Percentiles rank a stretch among this genome's conserved stretches.
Evolutionary conservation across 305 asterid species (phyloP).

Genomic region (Fraxinus ornus): DNA sequence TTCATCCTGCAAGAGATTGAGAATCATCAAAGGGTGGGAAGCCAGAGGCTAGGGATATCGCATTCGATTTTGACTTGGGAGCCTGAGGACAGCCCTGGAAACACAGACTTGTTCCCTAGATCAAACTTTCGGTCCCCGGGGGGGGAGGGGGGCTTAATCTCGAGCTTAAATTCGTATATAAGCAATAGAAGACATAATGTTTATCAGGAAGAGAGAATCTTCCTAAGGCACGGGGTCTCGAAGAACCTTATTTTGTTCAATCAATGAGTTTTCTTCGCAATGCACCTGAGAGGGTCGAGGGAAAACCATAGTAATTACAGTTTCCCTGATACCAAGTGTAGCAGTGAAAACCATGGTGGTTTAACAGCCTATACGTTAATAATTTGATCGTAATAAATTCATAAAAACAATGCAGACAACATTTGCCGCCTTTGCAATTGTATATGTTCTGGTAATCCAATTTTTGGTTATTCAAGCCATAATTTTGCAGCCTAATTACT

Average conservation of each 20-base stretch:
- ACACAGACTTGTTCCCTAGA: not conserved
- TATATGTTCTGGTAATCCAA: not conserved
- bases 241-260: constrained; percentile 30
- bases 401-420: constrained; percentile 14
- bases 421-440: constrained; percentile 15
- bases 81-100: not conserved
- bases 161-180: not conserved
- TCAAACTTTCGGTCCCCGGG: not conserved
- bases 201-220: constrained; percentile 27
- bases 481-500: not conserved
- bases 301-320: constrained; percentile 21
- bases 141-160: not conserved
- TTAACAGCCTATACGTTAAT: constrained; percentile 27
- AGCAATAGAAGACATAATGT: not conserved
- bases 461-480: not conserved
- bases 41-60: constrained; percentile 53
- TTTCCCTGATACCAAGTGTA: constrained; percentile 15
- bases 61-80: constrained; percentile 19
- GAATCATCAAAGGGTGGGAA: constrained; percentile 62
- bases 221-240: constrained; percentile 40
- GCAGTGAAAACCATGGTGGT: constrained; percentile 36
- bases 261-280: constrained; percentile 18
- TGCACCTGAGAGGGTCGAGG: constrained; percentile 16
- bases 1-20: constrained; percentile 60
- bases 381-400: constrained; percentile 33